Evolutionary conservation across 2,329 filamentous ascomycete genomes (phyloP), one percentile per base, ranked within the genome.

Genomic region (Epichloe hybrida): DNA sequence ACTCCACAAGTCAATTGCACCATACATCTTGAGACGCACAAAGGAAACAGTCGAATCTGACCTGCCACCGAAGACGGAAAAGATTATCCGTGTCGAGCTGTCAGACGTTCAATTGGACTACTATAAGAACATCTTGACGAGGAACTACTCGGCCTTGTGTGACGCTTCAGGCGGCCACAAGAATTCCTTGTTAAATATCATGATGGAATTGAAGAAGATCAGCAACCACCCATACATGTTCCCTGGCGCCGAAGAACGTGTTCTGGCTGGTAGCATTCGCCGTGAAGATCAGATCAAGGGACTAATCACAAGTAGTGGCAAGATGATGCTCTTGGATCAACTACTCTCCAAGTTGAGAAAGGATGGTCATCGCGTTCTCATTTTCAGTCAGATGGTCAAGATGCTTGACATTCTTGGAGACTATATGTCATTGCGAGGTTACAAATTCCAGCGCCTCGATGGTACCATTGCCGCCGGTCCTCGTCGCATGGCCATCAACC

Each of bases 201-300:
- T 98, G 81, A 98, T 98, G 93, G 93, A 98, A 67, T 69, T 98
- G 61, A 98, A 98, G 73, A 98, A 98, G 69, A 89, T 93, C 64
- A 97, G 91, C 70, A 98, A 98, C 62, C 93, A 98, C 63, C 91
- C 93, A 1, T 95, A 96, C 70, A 94, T 98, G 84, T 97, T 98
- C 59, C 85, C 87, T 2, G 90, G 89, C 55, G 91, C 89, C 2
- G 93, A 98, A 64, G 87, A 95, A 52, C 87, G 86, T 58, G 87
- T 97, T 12, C 69, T 97, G 48, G 83, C 80, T 53, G 88, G 87
- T 13, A 89, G 84, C 60, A 78, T 79, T 49, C 83, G 86, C 20
- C 85, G 90, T 34, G 91, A 97, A 62, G 93, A 97, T 63, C 81
- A 89, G 55, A 79, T 98, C 59, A 93, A 95, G 64, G 87, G 87